Base-by-base conservation (phyloP, 495 filamentous ascomycete genomes). In the Penicillium samsonianum region DNA sequence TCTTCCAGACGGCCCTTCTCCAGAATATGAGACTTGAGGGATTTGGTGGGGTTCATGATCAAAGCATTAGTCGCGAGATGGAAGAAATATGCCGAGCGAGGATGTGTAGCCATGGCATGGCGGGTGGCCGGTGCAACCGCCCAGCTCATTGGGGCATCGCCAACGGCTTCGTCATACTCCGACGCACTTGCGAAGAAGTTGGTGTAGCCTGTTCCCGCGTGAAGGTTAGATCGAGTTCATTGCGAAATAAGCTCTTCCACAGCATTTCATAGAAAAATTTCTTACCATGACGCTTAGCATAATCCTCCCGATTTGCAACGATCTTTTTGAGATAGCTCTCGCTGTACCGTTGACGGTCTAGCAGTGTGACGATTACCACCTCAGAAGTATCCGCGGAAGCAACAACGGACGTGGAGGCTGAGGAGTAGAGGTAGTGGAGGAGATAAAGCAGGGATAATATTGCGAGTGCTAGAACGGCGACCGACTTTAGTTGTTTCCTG, bases 221-320 rank as follows among this genome's bases (percentile, higher is more conserved):
- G 22, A 31, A 23, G 48, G 5, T 56, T 43, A 40, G 12, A 25
- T 30, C 12, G 0, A 43, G 25, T 40, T 35, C 26, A 11, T 23
- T 52, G 23, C n/a, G 1, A 30, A 30, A 9, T 4, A 14, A 26
- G 17, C 23, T 16, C 5, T 46, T 4, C n/a, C 12, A 30, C 16
- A 31, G 5, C 3, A 1, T 0, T 9, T 8, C 5, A 0, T 28
- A 17, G n/a, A 44, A 5, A n/a, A 2, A 6, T 5, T 50, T 22
- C 83, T 59, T 84, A 96, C 93, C 95, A 76, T 98, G 93, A 65
- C 84, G 87, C 54, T 82, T 77, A 2, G 95, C 95, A 73, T 98
- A 99, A 62, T 90, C 82, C 63, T 86, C 76, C 65, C 95, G 78
- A 69, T 99, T 98, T 65, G 89, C 82, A 65, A 84, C 84, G 35